Evolutionary conservation across 2,329 filamentous ascomycete species (phyloP), one percentile per base, ranked within the genome.

Genomic region (Xenosphaeropsis pyriputrescens): DNA sequence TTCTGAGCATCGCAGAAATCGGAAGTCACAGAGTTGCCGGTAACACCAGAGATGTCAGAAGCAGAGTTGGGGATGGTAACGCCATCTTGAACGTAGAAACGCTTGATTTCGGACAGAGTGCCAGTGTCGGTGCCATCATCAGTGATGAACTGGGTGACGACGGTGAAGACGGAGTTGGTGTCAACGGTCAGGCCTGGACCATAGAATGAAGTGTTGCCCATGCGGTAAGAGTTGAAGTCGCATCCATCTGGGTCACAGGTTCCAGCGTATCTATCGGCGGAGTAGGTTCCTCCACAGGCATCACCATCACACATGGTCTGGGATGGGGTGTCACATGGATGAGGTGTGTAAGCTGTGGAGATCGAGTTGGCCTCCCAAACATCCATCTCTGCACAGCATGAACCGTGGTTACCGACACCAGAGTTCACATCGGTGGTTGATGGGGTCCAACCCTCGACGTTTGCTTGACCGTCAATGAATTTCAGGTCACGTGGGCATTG

Each of bases 311-410:
- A 74, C 41, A 62, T 59, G 35, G 53, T 54, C 37, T 64, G 60
- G 39, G 60, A 61, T 8, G 55, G 47, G 26, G 55, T 55, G 37
- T 59, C 57, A 58, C 72, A 75, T 34, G 67, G 61, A 53, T 77
- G 72, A 22, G 72, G 71, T 7, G 73, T 78, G 44, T 64, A 61
- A 29, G 72, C 72, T 16, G 62, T 64, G 9, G 72, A 67, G 46
- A 73, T 63, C 37, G 60, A 65, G 60, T 78, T 77, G 39, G 72
- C 71, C 54, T 78, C 72, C 72, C 72, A 77, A 52, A 76, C 65
- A 48, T 81, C 76, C 68, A 82, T 75, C 57, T 81, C 77, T 32
- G 68, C 59, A 56, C 76, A 81, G 66, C 76, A 80, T 30, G 74
- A 63, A 42, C 77, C 76, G 36, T 67, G 59, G 32, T 57, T 56